phyloP scores from a whole-genome alignment of 306 rosid genomes.

The Sphenostylis stenocarpa region DNA sequence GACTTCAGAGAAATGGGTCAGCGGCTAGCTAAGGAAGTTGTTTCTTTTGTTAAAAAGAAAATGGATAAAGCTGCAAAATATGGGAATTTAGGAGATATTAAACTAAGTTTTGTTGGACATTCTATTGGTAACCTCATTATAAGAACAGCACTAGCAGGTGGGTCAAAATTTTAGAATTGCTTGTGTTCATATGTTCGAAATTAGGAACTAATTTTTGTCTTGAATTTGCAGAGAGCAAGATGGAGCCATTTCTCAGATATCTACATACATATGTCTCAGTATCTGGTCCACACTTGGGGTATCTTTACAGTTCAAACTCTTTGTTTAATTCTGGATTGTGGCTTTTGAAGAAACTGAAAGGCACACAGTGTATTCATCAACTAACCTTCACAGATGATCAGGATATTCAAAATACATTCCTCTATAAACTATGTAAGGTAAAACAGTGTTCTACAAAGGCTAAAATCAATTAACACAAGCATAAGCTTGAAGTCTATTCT shows the following conservation, averaged over 20 bases:
- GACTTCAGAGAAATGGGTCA: slow-evolving; percentile 94
- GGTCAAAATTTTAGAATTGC: neutral
- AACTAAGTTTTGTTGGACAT: slow-evolving; percentile 84
- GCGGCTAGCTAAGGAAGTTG: slow-evolving; percentile 81
- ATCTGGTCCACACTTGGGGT: slow-evolving; percentile 94
- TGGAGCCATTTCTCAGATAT: slow-evolving; percentile 76
- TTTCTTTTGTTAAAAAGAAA: slow-evolving; percentile 71
- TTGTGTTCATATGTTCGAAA: slow-evolving; percentile 25
- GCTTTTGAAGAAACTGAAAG: slow-evolving; percentile 82
- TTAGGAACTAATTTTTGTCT: slow-evolving; percentile 25
- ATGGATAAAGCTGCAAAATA: slow-evolving; percentile 71
- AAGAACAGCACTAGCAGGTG: slow-evolving; percentile 84
- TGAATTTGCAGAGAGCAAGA: slow-evolving; percentile 61
- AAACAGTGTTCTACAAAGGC: neutral
- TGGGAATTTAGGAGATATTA: slow-evolving; percentile 60
- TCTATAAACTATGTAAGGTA: slow-evolving; percentile 82
- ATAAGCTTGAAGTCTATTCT: slow-evolving; percentile 19
- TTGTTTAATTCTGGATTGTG: slow-evolving; percentile 87
- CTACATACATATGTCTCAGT: slow-evolving; percentile 75
- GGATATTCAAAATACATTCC: slow-evolving; percentile 75
- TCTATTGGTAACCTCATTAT: slow-evolving; percentile 88
- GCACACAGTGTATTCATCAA: slow-evolving; percentile 87
- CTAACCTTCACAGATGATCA: slow-evolving; percentile 88
- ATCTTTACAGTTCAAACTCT: slow-evolving; percentile 90
- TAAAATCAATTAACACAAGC: slow-evolving; percentile 6